Conservation (phyloP, 2,329 filamentous ascomycete species). For the Monosporascus sp. region DNA sequence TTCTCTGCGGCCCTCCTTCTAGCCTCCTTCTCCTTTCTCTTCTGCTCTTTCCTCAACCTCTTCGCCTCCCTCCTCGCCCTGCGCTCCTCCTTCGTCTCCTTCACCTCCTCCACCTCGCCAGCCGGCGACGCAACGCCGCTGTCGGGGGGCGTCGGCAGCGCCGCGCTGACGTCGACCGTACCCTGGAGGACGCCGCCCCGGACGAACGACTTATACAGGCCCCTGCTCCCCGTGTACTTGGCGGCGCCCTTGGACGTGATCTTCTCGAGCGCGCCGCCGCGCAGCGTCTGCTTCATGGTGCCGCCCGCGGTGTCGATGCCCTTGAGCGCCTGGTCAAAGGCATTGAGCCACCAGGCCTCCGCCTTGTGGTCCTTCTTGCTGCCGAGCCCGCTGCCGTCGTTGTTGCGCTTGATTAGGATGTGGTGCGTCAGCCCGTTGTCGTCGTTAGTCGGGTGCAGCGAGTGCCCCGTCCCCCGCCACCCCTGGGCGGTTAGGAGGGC, state of each 20-base stretch:
- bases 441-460: constrained; percentile 71
- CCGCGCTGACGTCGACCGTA: constrained; percentile 46
- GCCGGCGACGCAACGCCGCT: constrained; percentile 23
- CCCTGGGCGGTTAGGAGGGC: constrained; percentile 80
- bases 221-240: constrained; percentile 56
- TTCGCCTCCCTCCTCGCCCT: constrained; percentile 19
- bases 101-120: constrained; percentile 29
- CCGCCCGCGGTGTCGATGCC: constrained; percentile 62
- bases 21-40: constrained; percentile 19
- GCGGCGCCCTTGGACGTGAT: constrained; percentile 46
- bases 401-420: constrained; percentile 76
- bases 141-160: constrained; percentile 26
- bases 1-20: constrained; percentile 26
- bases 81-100: constrained; percentile 28
- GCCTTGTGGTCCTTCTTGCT: constrained; percentile 62
- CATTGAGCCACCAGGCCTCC: constrained; percentile 96
- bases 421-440: constrained; percentile 76
- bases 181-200: constrained; percentile 72
- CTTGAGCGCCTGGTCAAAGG: constrained; percentile 86
- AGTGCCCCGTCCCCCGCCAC: constrained; percentile 85
- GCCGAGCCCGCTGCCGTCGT: constrained; percentile 76
- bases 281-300: constrained; percentile 51
- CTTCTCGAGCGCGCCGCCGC: constrained; percentile 45
- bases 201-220: constrained; percentile 80
- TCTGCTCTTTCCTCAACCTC: constrained; percentile 27